phyloP scores from a whole-genome alignment of 2,329 filamentous ascomycete species.

The Pseudovirgaria hyperparasitica region DNA sequence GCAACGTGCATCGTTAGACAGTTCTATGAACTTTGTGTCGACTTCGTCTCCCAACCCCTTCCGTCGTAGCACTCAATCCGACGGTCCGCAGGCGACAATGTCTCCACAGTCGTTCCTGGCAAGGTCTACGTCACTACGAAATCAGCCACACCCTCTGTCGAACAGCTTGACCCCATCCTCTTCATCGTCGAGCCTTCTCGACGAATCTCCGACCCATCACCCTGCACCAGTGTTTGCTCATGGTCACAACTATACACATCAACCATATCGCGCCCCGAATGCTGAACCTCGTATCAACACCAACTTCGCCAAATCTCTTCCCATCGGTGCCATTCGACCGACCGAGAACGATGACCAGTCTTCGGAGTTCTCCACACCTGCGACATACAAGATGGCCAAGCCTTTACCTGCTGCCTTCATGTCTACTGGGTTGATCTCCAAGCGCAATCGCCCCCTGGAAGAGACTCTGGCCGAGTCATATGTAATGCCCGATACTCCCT shows the following conservation, averaged over 20 bases:
- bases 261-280: no score
- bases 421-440: constrained; percentile 89
- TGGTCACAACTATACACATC: no score
- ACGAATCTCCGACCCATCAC: constrained; percentile 57
- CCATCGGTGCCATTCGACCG: constrained; percentile 49
- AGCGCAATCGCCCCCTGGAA: constrained; percentile 72
- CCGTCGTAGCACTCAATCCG: constrained; percentile 14
- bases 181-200: constrained; percentile 62
- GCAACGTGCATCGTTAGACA: constrained; percentile 67
- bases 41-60: constrained; percentile 54
- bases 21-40: constrained; percentile 53
- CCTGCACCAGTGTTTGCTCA: constrained; percentile 30
- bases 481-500: constrained; percentile 85
- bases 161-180: constrained; percentile 78
- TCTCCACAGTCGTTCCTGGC: constrained; percentile 8
- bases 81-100: constrained; percentile 14
- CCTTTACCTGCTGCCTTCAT: constrained; percentile 76
- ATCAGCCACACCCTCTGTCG: constrained; percentile 64
- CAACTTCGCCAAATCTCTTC: constrained; percentile 62
- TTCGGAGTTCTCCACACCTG: constrained; percentile 57
- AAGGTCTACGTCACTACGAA: constrained; percentile 11
- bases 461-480: constrained; percentile 46
- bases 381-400: constrained; percentile 62
- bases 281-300: constrained; percentile 13
- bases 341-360: constrained; percentile 31